Conservation (phyloP, 2,329 filamentous ascomycete species). For the Cladosporium sp. region DNA sequence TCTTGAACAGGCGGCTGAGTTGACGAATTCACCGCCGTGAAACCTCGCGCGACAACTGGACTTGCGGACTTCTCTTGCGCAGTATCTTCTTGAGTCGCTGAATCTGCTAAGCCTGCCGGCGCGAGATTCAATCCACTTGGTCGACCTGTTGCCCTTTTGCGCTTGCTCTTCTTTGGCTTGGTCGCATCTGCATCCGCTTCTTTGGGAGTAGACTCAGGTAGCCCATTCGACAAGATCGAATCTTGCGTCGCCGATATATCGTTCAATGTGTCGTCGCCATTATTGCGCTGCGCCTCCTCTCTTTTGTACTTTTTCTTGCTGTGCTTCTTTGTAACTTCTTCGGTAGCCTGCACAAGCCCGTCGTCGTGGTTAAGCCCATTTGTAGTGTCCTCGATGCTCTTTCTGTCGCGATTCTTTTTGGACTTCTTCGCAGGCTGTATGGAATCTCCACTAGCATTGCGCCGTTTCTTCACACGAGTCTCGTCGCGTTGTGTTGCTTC, state of each 20-base stretch:
- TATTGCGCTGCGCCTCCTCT: not conserved
- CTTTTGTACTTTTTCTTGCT: constrained; percentile 13
- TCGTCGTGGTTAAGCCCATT: constrained; percentile 1
- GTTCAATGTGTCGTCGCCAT: not conserved
- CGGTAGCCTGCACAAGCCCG: not conserved
- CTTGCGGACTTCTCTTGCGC: not conserved
- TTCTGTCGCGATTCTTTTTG: constrained; percentile 4
- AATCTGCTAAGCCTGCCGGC: constrained; percentile 1
- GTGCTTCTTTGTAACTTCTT: constrained; percentile 11
- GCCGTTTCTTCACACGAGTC: not conserved
- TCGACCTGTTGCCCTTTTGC: constrained; percentile 5
- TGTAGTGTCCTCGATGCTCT: constrained; percentile 6
- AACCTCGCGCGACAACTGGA: no score
- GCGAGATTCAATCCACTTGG: constrained; percentile 9
- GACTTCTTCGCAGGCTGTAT: not conserved
- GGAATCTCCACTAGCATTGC: not conserved
- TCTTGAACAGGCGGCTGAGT: no score
- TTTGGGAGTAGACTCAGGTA: constrained; percentile 1
- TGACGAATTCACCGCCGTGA: no score
- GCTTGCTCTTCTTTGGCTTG: constrained; percentile 10
- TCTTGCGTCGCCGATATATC: not conserved
- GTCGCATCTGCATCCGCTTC: not conserved
- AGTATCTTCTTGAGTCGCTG: not conserved
- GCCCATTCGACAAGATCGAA: not conserved
- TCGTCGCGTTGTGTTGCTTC: not conserved